phyloP scores from a whole-genome alignment of 208 protist species.

The Leishmania guyanensis region DNA sequence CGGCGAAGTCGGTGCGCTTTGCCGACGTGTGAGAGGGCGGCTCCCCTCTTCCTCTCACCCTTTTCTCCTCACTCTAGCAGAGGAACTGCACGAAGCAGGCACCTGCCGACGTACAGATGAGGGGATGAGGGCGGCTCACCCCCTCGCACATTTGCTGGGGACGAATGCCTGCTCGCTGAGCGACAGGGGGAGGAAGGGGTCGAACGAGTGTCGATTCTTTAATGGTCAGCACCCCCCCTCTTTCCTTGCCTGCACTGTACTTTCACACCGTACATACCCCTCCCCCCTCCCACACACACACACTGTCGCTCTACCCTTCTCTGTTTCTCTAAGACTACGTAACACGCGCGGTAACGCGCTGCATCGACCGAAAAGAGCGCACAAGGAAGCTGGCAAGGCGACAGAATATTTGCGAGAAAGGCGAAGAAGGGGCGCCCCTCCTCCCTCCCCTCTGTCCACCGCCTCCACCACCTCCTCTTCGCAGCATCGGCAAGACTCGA shows the following conservation, averaged over 20 bases:
- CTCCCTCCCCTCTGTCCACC: no score
- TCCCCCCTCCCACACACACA: not conserved
- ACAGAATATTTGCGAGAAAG: not conserved
- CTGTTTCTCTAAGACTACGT: not conserved
- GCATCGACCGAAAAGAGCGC: not conserved
- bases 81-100: not conserved
- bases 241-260: no score
- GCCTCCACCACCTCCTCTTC: no score
- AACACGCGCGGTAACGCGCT: not conserved
- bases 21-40: conserved; percentile 17
- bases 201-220: not conserved
- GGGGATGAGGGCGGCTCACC: not conserved
- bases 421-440: no score
- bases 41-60: not conserved
- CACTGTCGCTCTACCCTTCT: not conserved
- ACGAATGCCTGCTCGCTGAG: not conserved
- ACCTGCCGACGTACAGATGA: not conserved
- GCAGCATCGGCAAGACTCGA: no score
- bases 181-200: not conserved
- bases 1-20: conserved; percentile 68
- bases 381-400: no score
- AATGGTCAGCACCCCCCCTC: not conserved
- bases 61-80: no score
- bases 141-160: not conserved
- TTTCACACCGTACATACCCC: not conserved